Evolutionary conservation across 148 eudicot species (phyloP).

Genomic region (Silene latifolia): DNA sequence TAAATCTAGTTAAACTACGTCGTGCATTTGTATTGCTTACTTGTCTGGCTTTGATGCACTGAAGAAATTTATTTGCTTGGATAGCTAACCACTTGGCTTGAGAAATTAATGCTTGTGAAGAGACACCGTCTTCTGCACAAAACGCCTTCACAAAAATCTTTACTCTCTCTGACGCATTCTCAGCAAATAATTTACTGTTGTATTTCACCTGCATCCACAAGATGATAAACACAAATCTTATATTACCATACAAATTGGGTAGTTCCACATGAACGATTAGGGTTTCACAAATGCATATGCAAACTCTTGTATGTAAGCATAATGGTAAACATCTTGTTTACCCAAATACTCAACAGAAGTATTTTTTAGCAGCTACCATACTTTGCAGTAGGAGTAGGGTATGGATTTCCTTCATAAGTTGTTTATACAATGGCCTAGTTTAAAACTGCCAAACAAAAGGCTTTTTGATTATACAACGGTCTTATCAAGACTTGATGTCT

Average conservation of each 20-base stretch:
- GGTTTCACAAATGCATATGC: no score
- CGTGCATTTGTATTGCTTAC: slow-evolving; percentile 30
- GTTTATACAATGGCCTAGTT: neutral
- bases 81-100: slow-evolving; percentile 47
- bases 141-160: slow-evolving; percentile 58
- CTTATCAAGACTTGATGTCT: neutral
- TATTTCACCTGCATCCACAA: slow-evolving; percentile 42
- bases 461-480: neutral
- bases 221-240: neutral
- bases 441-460: neutral
- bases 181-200: slow-evolving; percentile 49
- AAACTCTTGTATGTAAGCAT: no score
- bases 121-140: slow-evolving; percentile 44
- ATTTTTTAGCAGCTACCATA: neutral
- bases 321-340: neutral
- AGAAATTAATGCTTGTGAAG: slow-evolving; percentile 41
- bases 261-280: no score
- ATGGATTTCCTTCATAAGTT: neutral
- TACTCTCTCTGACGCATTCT: slow-evolving; percentile 62
- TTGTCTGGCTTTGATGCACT: slow-evolving; percentile 55
- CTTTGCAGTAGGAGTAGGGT: neutral
- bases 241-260: neutral
- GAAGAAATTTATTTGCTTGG: slow-evolving; percentile 44
- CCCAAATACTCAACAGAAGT: neutral
- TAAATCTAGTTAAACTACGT: neutral